Percentiles rank a stretch among this genome's conserved stretches.
These are phyloP conservation scores for Mycosphaerelloides madeirae DNA, from an alignment of 2,329 filamentous ascomycete genomes.

Conservation along the genomic window DNA sequence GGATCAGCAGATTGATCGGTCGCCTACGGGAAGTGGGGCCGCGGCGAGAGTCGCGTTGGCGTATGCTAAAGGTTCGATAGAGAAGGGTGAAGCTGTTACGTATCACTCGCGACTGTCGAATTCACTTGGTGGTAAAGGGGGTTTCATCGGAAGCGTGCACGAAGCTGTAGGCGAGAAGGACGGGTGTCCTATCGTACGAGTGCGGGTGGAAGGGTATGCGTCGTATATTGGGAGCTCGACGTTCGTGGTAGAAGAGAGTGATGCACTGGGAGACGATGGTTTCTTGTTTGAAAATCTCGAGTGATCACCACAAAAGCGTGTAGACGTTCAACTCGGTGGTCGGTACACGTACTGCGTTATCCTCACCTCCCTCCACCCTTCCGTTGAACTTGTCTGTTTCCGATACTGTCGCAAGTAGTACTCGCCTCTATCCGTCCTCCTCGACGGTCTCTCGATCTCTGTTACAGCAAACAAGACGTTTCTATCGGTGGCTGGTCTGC, in stretches of 20 bases:
- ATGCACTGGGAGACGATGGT: conserved; percentile 9
- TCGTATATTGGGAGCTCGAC: conserved; percentile 11
- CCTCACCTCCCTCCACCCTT: background rate
- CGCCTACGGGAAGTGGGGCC: conserved; percentile 32
- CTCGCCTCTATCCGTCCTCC: background rate
- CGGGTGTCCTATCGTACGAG: conserved; percentile 8
- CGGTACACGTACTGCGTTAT: background rate
- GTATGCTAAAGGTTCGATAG: conserved; percentile 9
- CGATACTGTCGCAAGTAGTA: background rate
- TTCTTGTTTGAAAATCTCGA: conserved; percentile 13
- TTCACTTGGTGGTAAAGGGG: conserved; percentile 7
- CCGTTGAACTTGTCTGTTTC: background rate
- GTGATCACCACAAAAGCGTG: background rate
- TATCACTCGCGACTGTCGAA: conserved; percentile 18
- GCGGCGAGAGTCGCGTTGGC: conserved; percentile 29
- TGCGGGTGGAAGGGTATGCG: conserved; percentile 11
- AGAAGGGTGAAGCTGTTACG: conserved; percentile 4
- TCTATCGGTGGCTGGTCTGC: background rate
- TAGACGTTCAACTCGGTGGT: background rate
- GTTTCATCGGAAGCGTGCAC: conserved; percentile 13
- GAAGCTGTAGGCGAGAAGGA: conserved; percentile 2
- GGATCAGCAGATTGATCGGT: conserved; percentile 46
- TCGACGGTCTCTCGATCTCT: background rate
- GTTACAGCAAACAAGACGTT: background rate
- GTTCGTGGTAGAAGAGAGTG: conserved; percentile 12